Evolutionary conservation across 345 rosid genomes (phyloP).

Genomic region (Sonneratia caseolaris): DNA sequence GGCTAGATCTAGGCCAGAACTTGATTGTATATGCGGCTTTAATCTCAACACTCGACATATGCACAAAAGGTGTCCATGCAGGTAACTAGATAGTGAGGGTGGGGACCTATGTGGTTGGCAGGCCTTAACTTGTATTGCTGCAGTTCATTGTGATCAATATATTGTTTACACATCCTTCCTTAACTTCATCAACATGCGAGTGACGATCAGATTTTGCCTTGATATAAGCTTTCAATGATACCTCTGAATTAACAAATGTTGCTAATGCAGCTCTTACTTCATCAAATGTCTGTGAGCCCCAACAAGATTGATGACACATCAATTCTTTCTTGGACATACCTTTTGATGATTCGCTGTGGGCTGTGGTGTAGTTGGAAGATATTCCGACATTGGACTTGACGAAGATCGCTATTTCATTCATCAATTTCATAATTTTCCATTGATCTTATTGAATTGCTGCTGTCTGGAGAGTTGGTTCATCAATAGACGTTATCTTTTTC

Average conservation of each 20-base stretch:
- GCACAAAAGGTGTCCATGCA: background rate
- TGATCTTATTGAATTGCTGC: background rate
- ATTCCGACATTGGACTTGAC: slow-evolving; percentile 73
- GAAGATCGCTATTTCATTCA: background rate
- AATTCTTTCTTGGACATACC: slow-evolving; percentile 38
- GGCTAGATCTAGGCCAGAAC: background rate
- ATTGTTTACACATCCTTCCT: background rate
- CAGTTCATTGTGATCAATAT: background rate
- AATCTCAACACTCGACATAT: background rate
- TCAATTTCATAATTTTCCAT: background rate
- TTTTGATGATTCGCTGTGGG: slow-evolving; percentile 69
- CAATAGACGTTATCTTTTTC: background rate
- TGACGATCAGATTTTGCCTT: background rate
- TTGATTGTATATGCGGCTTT: background rate
- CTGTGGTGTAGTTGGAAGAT: slow-evolving; percentile 49
- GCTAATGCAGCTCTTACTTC: slow-evolving; percentile 10
- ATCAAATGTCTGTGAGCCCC: slow-evolving; percentile 39
- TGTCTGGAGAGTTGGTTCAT: slow-evolving; percentile 5
- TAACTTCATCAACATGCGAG: background rate
- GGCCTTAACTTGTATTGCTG: background rate
- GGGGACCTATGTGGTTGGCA: background rate
- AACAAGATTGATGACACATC: slow-evolving; percentile 11
- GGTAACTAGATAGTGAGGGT: background rate
- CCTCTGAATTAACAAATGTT: background rate
- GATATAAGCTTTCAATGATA: background rate